Evolutionary conservation across 148 eudicot genomes (phyloP), one percentile per base, ranked within the genome.

Genomic region (Pouteria glomerata): DNA sequence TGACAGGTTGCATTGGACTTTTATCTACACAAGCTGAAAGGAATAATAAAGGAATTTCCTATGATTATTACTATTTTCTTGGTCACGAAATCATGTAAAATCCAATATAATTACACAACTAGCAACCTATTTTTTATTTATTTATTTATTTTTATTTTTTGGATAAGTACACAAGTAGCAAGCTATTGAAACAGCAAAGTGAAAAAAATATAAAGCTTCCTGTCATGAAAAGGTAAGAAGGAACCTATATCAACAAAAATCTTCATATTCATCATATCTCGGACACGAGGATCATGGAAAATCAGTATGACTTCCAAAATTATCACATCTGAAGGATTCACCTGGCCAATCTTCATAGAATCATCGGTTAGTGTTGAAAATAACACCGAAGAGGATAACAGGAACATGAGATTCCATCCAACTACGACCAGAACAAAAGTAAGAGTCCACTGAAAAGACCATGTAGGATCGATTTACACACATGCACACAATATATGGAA

Each of bases 231-330:
- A 64, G 76, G 69, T 60, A 67, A 71, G 71, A 78, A 75, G 72
- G 80, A 87, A 95, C 98, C 98, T 95, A 97, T 91, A 91, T 95
- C 98, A 42, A 95, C 97, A 85, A 95, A 95, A 68, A 95, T 95
- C 89, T 91, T 95, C 98, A 95, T 95, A 85, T 86, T 95, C 97
- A 95, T 86, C 76, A 88, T 66, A 74, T 80, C 92, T 58, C 97
- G 90, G 44, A 91, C 86, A 64, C 88, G 90, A 56, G 90, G 88
- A 84, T 95, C 98, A 72, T 95, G 98, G 77, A 91, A 88, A 73
- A 95, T 82, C 62, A 95, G 97, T 72, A 91, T 95, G 62, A 97
- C 97, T 85, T 95, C 98, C 82, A 95, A 80, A 73, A 95, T 89
- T 72, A 95, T 95, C 48, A 95, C 97, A 81, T 95, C 98, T 48